Conservation (phyloP, 306 rosid genomes). For the Dryas alaskensis region DNA sequence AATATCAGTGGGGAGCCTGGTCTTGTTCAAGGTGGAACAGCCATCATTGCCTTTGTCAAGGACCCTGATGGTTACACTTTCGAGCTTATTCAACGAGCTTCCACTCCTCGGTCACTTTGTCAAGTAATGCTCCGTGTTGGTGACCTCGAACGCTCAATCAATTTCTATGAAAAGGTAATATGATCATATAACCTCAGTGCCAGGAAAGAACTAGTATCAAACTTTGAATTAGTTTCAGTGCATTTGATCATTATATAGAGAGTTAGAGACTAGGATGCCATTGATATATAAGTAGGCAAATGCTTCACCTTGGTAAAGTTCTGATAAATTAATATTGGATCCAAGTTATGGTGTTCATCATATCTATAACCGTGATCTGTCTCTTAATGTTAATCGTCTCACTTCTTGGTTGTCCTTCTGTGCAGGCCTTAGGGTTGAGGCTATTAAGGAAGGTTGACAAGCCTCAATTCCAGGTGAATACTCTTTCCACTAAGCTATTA, state of each 20-base stretch:
- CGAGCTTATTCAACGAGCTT: constrained; percentile 75
- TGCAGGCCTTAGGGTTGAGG: constrained; percentile 82
- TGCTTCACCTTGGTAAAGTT: background rate
- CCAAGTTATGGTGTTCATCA: background rate
- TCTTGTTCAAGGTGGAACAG: constrained; percentile 74
- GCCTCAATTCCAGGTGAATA: constrained; percentile 72
- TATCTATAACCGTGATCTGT: background rate
- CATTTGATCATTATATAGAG: background rate
- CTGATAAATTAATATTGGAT: background rate
- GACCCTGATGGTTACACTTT: constrained; percentile 92
- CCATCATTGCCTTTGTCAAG: constrained; percentile 75
- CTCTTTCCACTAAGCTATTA: background rate
- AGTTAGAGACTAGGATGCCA: background rate
- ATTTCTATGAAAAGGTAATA: constrained; percentile 87
- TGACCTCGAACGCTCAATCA: constrained; percentile 77
- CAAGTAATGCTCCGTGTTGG: constrained; percentile 99
- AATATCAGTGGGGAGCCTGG: constrained; percentile 82
- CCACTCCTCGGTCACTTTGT: constrained; percentile 81
- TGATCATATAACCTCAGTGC: too few species aligned
- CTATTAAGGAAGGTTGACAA: constrained; percentile 69
- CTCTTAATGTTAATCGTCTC: background rate
- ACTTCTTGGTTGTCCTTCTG: constrained; percentile 26
- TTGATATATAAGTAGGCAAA: background rate
- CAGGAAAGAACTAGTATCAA: background rate
- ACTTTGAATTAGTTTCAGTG: background rate